Conservation (phyloP, 768 basidiomycete species). For the Mycena leptocephala region DNA sequence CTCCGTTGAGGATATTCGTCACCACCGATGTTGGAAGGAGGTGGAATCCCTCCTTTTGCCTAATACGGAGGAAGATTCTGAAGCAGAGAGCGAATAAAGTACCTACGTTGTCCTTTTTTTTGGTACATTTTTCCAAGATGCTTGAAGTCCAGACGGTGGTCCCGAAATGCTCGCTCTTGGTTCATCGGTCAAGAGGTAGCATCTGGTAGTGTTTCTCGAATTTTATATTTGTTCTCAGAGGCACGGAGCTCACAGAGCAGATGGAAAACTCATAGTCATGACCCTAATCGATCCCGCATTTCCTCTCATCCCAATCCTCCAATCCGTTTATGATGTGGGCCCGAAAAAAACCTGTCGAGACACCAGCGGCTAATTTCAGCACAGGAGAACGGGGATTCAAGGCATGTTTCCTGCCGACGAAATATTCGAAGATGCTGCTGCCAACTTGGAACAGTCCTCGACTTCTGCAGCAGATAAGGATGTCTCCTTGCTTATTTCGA, state of each 20-base stretch:
- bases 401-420: constrained; percentile 83
- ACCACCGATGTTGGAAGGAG: too few relatives aligned
- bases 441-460: constrained; percentile 49
- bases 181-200: constrained; percentile 80
- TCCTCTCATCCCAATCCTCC: constrained; percentile 81
- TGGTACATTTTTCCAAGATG: too few relatives aligned
- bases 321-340: constrained; percentile 65
- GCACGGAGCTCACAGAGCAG: constrained; percentile 54
- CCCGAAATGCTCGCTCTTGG: constrained; percentile 87
- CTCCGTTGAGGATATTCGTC: too few relatives aligned
- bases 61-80: too few relatives aligned
- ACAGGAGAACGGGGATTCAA: constrained; percentile 60
- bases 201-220: constrained; percentile 62
- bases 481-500: constrained; percentile 43
- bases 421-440: constrained; percentile 82
- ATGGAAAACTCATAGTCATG: constrained; percentile 88
- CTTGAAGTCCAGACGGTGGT: constrained; percentile 85
- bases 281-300: constrained; percentile 90
- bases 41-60: too few relatives aligned
- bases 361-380: neutral
- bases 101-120: too few relatives aligned
- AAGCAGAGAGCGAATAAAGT: too few relatives aligned
- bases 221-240: neutral
- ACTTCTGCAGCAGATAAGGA: constrained; percentile 44
- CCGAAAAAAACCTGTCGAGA: neutral